Evolutionary conservation across 1,139 yeast genomes (phyloP).

Genomic region (Protomyces pachydermus): DNA sequence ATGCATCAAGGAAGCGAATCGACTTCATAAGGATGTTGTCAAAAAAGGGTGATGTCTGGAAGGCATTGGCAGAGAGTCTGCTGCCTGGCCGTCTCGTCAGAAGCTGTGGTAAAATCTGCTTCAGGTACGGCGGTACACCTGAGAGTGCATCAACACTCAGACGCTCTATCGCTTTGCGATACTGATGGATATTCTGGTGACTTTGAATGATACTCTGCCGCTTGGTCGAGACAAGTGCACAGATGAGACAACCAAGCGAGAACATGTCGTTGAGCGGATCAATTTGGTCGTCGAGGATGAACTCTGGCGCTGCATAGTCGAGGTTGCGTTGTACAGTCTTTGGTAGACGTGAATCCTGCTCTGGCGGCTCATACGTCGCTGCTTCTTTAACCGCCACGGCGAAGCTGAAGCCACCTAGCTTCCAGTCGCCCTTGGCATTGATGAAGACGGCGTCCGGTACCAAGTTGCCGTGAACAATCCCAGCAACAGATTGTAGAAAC

Average conservation of each 20-base stretch:
- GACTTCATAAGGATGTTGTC: constrained; percentile 81
- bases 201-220: constrained; percentile 42
- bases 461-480: constrained; percentile 69
- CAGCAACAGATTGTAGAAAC: constrained; percentile 73
- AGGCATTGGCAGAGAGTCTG: constrained; percentile 46
- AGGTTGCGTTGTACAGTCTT: constrained; percentile 62
- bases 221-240: constrained; percentile 49
- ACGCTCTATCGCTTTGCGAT: constrained; percentile 39
- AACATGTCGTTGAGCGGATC: constrained; percentile 74
- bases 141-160: background rate
- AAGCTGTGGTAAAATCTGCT: constrained; percentile 43
- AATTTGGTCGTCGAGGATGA: constrained; percentile 55
- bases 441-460: constrained; percentile 73
- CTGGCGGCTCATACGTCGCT: constrained; percentile 55
- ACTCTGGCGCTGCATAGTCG: constrained; percentile 73
- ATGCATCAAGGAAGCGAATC: constrained; percentile 76
- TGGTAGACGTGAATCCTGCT: constrained; percentile 71
- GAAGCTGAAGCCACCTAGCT: constrained; percentile 70
- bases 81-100: constrained; percentile 44
- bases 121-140: constrained; percentile 15
- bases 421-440: constrained; percentile 91
- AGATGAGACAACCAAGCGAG: constrained; percentile 71
- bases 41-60: constrained; percentile 57
- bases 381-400: constrained; percentile 38
- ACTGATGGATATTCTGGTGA: constrained; percentile 39